Conservation (phyloP, 768 basidiomycete species). For the Naganishia vaughanmartiniae region DNA sequence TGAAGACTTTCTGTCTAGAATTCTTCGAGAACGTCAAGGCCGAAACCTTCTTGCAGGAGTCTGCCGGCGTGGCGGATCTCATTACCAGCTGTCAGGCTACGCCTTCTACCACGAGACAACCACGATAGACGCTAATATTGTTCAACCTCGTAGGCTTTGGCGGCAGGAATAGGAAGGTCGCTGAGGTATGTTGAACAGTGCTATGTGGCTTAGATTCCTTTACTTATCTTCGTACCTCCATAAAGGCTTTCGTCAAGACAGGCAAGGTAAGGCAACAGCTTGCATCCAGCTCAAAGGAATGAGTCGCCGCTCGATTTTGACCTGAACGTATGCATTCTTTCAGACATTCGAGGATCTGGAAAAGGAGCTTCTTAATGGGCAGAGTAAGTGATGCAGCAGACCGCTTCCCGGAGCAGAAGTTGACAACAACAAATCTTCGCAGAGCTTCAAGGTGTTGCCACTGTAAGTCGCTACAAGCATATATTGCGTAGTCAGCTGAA, state of each 20-base stretch:
- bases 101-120: neutral
- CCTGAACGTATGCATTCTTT: neutral
- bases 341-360: slow-evolving; percentile 55
- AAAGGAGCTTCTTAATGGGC: slow-evolving; percentile 55
- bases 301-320: neutral
- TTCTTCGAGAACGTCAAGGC: slow-evolving; percentile 55
- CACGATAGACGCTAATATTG: neutral
- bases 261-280: slow-evolving; percentile 51
- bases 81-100: slow-evolving; percentile 55
- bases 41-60: slow-evolving; percentile 55
- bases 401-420: neutral
- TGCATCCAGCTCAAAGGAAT: neutral
- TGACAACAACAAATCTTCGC: neutral
- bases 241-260: slow-evolving; percentile 54
- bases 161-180: slow-evolving; percentile 42
- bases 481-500: neutral
- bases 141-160: slow-evolving; percentile 38
- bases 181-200: slow-evolving; percentile 25
- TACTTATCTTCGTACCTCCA: slow-evolving; percentile 28
- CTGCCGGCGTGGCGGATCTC: slow-evolving; percentile 56
- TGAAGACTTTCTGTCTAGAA: slow-evolving; percentile 56
- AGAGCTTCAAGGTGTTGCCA: slow-evolving; percentile 55
- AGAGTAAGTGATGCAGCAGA: slow-evolving; percentile 45
- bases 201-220: neutral
- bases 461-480: slow-evolving; percentile 35